Base-by-base conservation (phyloP, 139 green algal genomes). In the Chlamydomonas incerta region DNA sequence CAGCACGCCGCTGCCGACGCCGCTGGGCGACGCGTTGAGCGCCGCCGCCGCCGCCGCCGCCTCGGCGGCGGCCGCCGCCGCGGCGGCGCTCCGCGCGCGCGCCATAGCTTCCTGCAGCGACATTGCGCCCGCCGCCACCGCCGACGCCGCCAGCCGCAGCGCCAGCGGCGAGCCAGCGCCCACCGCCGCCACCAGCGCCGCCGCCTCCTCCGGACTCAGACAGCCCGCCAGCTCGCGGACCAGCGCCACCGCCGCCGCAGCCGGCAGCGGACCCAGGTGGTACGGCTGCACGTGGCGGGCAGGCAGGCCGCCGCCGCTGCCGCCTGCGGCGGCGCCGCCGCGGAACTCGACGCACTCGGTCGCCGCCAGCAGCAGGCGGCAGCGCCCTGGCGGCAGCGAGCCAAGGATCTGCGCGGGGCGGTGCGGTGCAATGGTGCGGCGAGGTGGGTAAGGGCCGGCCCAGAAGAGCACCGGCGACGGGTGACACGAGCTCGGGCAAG, bases 141-240 rank as follows among this genome's bases (percentile, higher is more conserved):
- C 80, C 11, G 80, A 77, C 47, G 80, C 80, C 9, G 80, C 80
- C 23, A 85, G n/a, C 9, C 80, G 80, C 31, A 85, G 80, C 2
- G 60, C 46, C 18, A 85, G 66, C 9, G 80, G 66, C 17, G 8
- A 60, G 31, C 41, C 41, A 5, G n/a, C 28, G 52, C 80, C 65
- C 66, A 67, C 76, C 2, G 80, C 65, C 0, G 33, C 6, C n/a
- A 60, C 80, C 50, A 85, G 80, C 66, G 67, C 47, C 26, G 66
- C n/a, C 8, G 80, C 80, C 50, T 85, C 80, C 21, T 85, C 80
- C 66, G n/a, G 17, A n/a, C 8, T 66, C 18, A 83, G 76, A 41
- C 76, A 83, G 26, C 76, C 34, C 10, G 80, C 80, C 24, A 68
- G 21, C 6, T 68, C 66, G 33, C 69, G 80, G 23, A 85, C 80